Percentiles rank a stretch among this genome's conserved stretches.
phyloP scores from a whole-genome alignment of 305 asterid species.

The Fraxinus dipetala region DNA sequence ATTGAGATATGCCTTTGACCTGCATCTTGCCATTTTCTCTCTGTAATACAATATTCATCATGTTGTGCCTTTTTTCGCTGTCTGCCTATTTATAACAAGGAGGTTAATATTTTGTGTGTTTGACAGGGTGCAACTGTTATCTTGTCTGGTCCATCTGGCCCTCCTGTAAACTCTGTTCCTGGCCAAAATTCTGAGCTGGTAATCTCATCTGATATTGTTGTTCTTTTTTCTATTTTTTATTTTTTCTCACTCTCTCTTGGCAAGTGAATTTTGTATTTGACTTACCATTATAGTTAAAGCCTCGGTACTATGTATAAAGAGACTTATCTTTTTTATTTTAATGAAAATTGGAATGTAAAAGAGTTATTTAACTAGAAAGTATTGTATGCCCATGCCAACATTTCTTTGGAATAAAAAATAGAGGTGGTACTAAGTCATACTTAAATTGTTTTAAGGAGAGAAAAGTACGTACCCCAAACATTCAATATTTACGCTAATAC shows the following conservation, averaged over 20 bases:
- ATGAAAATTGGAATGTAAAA: not conserved
- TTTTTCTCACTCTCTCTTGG: slow-evolving; percentile 7
- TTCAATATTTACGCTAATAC: not conserved
- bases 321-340: not conserved
- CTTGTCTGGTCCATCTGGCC: slow-evolving; percentile 93
- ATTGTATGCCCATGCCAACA: not conserved
- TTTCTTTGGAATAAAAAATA: not conserved
- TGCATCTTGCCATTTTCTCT: not conserved
- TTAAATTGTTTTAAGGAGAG: not conserved
- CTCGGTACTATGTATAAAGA: slow-evolving; percentile 1
- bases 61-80: not conserved
- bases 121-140: slow-evolving; percentile 90
- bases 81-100: slow-evolving; percentile 10
- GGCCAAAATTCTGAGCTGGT: slow-evolving; percentile 91
- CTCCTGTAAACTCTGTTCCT: slow-evolving; percentile 79
- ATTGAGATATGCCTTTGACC: not conserved
- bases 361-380: not conserved
- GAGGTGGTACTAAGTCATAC: not conserved
- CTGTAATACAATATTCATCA: not conserved
- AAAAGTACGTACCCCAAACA: not conserved
- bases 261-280: slow-evolving; percentile 5
- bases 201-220: slow-evolving; percentile 18
- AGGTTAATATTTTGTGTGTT: slow-evolving; percentile 22
- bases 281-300: not conserved
- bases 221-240: not conserved